Evolutionary conservation across 2,329 filamentous ascomycete genomes (phyloP).

Genomic region (Ophioceras dolichostomum): DNA sequence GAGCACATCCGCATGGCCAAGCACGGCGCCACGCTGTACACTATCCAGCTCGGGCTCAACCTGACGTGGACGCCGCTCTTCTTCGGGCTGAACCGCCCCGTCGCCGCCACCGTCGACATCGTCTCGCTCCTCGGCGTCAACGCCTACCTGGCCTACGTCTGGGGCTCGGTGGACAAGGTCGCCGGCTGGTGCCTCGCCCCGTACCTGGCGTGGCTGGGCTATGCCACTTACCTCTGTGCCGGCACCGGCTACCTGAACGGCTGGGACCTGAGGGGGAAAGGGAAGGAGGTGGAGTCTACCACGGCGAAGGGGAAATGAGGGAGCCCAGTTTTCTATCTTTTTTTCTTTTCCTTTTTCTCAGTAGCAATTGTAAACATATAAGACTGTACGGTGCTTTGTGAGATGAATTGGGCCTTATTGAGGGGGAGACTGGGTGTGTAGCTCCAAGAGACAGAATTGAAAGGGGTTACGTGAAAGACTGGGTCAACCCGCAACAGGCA

Average conservation of each 20-base stretch:
- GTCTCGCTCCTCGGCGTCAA: slow-evolving; percentile 59
- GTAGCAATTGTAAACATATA: too few relatives aligned
- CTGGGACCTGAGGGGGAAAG: slow-evolving; percentile 42
- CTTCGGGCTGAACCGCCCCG: slow-evolving; percentile 64
- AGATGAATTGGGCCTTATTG: too few relatives aligned
- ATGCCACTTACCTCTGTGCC: slow-evolving; percentile 74
- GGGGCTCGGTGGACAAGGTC: slow-evolving; percentile 59
- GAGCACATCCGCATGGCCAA: slow-evolving; percentile 46
- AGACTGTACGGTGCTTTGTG: too few relatives aligned
- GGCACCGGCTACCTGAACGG: slow-evolving; percentile 56
- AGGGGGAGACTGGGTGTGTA: too few relatives aligned
- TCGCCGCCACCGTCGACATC: slow-evolving; percentile 65
- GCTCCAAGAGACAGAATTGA: too few relatives aligned
- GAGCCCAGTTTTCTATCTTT: neutral
- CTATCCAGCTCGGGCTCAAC: slow-evolving; percentile 75
- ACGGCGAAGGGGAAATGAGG: neutral
- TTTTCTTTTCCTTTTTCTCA: neutral
- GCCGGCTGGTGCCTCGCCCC: slow-evolving; percentile 67
- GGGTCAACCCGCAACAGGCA: too few relatives aligned
- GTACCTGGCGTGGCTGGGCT: slow-evolving; percentile 77
- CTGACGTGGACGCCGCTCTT: slow-evolving; percentile 88
- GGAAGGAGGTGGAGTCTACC: slow-evolving; percentile 13
- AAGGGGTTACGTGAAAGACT: too few relatives aligned
- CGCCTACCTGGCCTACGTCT: slow-evolving; percentile 62
- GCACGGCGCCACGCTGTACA: slow-evolving; percentile 69